Evolutionary conservation across 148 eudicot genomes (phyloP).

Genomic region (Amaranthus cruentus): DNA sequence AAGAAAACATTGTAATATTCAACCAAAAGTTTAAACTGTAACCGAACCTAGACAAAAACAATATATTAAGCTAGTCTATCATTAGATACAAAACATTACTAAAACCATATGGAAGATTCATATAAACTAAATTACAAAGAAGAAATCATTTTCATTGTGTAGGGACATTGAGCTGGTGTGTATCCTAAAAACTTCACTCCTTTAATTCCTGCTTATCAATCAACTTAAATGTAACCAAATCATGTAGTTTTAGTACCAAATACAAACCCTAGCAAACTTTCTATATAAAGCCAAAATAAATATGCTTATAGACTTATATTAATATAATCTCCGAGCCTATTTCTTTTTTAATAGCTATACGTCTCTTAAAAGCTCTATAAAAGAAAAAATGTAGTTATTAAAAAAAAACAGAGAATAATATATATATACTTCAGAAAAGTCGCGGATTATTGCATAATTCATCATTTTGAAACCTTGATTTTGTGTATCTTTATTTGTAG

Average conservation of each 20-base stretch:
- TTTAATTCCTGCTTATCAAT: background rate
- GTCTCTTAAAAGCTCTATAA: no score
- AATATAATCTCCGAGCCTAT: no score
- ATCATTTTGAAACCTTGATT: background rate
- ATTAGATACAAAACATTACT: background rate
- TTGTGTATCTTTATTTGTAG: constrained; percentile 8
- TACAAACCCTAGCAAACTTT: background rate
- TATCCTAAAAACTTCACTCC: constrained; percentile 9
- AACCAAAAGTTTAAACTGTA: no score
- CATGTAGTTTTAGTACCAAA: background rate
- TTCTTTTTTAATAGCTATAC: no score
- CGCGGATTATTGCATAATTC: no score
- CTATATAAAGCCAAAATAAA: constrained; percentile 1
- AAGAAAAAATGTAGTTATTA: no score
- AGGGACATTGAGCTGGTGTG: constrained; percentile 9
- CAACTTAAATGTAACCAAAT: background rate
- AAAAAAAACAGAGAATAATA: no score
- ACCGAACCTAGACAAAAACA: no score
- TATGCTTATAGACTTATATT: background rate
- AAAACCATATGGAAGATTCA: background rate
- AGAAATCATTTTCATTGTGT: background rate
- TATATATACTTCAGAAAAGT: no score
- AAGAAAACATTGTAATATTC: no score
- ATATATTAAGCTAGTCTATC: background rate
- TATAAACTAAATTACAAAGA: background rate